Evolutionary conservation across 352 stramenopile genomes (phyloP).

Genomic region (Phytophthora constricta): DNA sequence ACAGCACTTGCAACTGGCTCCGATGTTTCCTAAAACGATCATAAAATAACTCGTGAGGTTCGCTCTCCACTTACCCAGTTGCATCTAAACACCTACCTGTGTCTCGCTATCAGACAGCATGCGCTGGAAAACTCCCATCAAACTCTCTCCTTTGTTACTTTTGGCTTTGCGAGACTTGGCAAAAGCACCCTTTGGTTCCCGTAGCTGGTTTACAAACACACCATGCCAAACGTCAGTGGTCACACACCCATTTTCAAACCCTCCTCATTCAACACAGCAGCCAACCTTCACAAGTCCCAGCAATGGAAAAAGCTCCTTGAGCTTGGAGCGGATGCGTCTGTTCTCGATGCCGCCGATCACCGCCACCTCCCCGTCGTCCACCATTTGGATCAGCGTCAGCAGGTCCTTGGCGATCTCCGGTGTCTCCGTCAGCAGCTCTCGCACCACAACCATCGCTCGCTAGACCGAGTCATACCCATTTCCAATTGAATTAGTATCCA

Average conservation of each 20-base stretch:
- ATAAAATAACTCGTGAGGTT: background rate
- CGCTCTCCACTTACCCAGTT: too few relatives aligned
- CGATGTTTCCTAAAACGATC: background rate
- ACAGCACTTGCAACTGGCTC: background rate
- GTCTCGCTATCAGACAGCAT: constrained; percentile 39
- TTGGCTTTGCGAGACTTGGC: constrained; percentile 38
- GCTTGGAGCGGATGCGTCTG: constrained; percentile 62
- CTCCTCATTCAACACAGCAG: too few relatives aligned
- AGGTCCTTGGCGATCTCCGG: constrained; percentile 71
- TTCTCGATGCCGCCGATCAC: constrained; percentile 85
- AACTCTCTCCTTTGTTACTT: constrained; percentile 23
- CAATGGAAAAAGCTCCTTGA: constrained; percentile 76
- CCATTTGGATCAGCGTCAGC: constrained; percentile 70
- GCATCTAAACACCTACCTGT: constrained; percentile 1
- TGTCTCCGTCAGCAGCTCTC: constrained; percentile 68
- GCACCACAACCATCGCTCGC: constrained; percentile 54
- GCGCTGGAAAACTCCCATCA: constrained; percentile 61
- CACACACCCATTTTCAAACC: too few relatives aligned
- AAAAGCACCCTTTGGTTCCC: constrained; percentile 64
- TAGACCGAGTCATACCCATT: constrained; percentile 8
- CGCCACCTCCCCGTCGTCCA: constrained; percentile 77
- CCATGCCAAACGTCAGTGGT: background rate
- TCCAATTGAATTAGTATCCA: too few relatives aligned
- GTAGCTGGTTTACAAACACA: constrained; percentile 34
- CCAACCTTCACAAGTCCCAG: constrained; percentile 69